Conservation (phyloP, 2,329 filamentous ascomycete species). For the Penicillium janthinellum region DNA sequence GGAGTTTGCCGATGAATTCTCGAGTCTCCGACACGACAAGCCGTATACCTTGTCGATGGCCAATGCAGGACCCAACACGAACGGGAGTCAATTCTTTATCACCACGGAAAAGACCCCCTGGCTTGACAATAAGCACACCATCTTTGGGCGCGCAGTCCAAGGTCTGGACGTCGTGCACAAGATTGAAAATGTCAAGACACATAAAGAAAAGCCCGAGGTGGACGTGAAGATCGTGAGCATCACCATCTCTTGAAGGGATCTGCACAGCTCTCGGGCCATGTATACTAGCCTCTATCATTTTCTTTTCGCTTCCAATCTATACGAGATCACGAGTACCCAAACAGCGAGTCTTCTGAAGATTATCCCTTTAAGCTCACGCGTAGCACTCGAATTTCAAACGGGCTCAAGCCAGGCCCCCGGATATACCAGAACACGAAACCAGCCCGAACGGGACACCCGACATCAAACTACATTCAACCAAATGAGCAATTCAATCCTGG, state of each 20-base stretch:
- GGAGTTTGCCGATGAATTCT: conserved; percentile 93
- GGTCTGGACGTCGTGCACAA: conserved; percentile 93
- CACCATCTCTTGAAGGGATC: conserved; percentile 26
- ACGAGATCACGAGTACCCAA: conserved; percentile 3
- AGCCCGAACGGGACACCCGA: not conserved
- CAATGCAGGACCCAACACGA: conserved; percentile 92
- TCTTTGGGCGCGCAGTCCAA: conserved; percentile 87
- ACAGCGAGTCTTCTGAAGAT: not conserved
- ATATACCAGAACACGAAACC: not conserved
- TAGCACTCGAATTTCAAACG: not conserved
- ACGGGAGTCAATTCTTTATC: conserved; percentile 97
- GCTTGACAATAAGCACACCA: conserved; percentile 94
- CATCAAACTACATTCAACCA: not conserved
- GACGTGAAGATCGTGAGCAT: conserved; percentile 98
- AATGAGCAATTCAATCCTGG: not conserved
- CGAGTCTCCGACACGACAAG: conserved; percentile 87
- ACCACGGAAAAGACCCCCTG: conserved; percentile 97
- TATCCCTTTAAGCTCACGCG: not conserved
- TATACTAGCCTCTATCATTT: not conserved
- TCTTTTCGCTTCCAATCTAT: not conserved
- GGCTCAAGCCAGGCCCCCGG: not conserved
- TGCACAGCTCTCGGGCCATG: not conserved
- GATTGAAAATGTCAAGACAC: conserved; percentile 87
- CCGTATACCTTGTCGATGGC: conserved; percentile 97
- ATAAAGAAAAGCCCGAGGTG: conserved; percentile 91